Percentiles rank a stretch among this genome's conserved stretches.
These are phyloP conservation scores for Leishmania tropica DNA, from an alignment of 208 protist genomes.

Conservation along the genomic window DNA sequence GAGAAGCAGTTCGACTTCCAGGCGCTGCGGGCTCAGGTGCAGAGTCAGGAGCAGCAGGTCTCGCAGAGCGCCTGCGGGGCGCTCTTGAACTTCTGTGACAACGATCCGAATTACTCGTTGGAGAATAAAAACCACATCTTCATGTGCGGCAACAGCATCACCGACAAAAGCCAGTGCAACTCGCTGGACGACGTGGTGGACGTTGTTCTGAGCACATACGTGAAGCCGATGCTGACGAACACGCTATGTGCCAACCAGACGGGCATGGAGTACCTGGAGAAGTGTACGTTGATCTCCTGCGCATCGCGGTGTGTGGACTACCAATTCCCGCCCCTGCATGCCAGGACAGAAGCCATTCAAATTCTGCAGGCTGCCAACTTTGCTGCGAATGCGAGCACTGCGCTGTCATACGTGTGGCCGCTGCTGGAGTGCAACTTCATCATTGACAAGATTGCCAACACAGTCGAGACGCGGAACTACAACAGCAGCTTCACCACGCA, in stretches of 20 bases:
- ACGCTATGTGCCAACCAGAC: constrained; percentile 49
- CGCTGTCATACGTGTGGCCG: constrained; percentile 60
- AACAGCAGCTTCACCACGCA: constrained; percentile 13
- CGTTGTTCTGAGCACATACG: constrained; percentile 39
- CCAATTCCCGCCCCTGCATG: constrained; percentile 8
- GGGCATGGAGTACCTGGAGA: constrained; percentile 42
- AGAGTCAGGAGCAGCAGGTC: constrained; percentile 12
- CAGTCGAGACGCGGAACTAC: constrained; percentile 42
- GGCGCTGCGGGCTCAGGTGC: constrained; percentile 35
- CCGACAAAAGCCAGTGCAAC: constrained; percentile 24
- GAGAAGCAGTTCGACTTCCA: constrained; percentile 49
- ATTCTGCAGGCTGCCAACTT: constrained; percentile 37
- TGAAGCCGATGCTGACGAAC: constrained; percentile 51
- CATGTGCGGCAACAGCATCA: constrained; percentile 51
- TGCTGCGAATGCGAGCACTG: constrained; percentile 59
- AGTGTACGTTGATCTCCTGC: constrained; percentile 46
- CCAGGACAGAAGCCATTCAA: constrained; percentile 28
- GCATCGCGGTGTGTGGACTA: constrained; percentile 46
- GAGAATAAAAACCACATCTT: constrained; percentile 31
- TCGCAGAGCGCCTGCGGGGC: constrained; percentile 44
- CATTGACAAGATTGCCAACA: constrained; percentile 59
- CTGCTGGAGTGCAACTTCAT: constrained; percentile 84
- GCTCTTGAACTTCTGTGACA: constrained; percentile 66
- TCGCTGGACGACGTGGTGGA: constrained; percentile 42
- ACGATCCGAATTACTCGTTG: constrained; percentile 10